Evolutionary conservation across 2,329 filamentous ascomycete genomes (phyloP).

Genomic region (Fusarium sp.): DNA sequence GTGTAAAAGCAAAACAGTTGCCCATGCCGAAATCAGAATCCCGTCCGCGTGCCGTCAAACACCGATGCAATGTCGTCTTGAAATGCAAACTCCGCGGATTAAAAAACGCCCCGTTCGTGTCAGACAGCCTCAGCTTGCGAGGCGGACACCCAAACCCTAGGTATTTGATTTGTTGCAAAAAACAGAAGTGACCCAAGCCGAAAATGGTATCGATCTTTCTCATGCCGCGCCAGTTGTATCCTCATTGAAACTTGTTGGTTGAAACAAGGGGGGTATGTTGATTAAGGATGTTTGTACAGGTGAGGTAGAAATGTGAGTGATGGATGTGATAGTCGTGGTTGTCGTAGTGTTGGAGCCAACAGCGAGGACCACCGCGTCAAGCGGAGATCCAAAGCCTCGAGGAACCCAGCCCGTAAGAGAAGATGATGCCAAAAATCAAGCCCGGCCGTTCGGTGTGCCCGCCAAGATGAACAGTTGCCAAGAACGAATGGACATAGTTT

Average conservation of each 20-base stretch:
- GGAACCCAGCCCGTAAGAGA: conserved; percentile 55
- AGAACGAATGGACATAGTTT: conserved; percentile 55
- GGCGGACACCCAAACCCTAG: conserved; percentile 46
- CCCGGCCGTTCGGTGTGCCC: conserved; percentile 56
- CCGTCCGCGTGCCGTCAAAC: conserved; percentile 47
- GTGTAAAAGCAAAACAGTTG: conserved; percentile 48
- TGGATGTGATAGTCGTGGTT: conserved; percentile 29
- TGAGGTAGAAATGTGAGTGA: conserved; percentile 43
- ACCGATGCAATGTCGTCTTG: conserved; percentile 61
- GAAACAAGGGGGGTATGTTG: conserved; percentile 55
- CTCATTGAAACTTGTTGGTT: conserved; percentile 49
- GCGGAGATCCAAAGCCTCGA: conserved; percentile 47
- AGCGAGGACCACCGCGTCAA: conserved; percentile 44
- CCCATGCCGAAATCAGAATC: conserved; percentile 43
- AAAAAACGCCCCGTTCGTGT: conserved; percentile 56
- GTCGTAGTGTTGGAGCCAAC: conserved; percentile 47
- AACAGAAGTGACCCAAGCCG: conserved; percentile 48
- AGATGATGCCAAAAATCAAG: conserved; percentile 55
- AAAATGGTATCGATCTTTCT: conserved; percentile 63
- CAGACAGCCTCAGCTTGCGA: conserved; percentile 53
- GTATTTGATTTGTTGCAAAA: conserved; percentile 46
- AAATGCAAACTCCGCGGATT: conserved; percentile 57
- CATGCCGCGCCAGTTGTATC: conserved; percentile 54
- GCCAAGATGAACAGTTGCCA: conserved; percentile 63
- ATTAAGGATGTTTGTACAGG: conserved; percentile 64